Evolutionary conservation across 441 rosid genomes (phyloP).

Genomic region (Arabidopsis hybrid): DNA sequence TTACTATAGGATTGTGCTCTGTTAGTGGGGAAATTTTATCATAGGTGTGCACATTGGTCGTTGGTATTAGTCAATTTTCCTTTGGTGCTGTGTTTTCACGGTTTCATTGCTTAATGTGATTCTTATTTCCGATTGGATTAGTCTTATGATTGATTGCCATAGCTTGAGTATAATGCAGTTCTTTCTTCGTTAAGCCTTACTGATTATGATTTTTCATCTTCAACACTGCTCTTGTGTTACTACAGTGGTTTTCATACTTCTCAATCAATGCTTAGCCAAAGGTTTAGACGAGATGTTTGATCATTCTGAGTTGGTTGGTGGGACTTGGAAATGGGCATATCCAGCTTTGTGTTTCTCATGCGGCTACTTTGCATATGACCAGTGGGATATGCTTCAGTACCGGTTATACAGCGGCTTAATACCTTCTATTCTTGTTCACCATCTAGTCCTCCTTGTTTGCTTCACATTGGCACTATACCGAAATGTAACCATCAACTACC

Average conservation of each 20-base stretch:
- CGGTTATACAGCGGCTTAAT: constrained; percentile 77
- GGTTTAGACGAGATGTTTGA: constrained; percentile 68
- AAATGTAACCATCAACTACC: constrained; percentile 85
- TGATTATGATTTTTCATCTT: constrained; percentile 36
- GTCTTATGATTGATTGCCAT: not conserved
- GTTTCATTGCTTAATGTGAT: not conserved
- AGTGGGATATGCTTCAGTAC: constrained; percentile 87
- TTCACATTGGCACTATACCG: constrained; percentile 86
- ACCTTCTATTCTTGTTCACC: constrained; percentile 85
- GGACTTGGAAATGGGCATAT: constrained; percentile 84
- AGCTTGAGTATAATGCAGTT: constrained; percentile 13
- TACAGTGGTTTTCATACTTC: constrained; percentile 80
- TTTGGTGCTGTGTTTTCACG: no score
- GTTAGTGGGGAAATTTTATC: not conserved
- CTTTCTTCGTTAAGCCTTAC: constrained; percentile 12
- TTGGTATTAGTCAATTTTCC: not conserved
- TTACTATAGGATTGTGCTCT: not conserved
- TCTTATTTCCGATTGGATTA: not conserved
- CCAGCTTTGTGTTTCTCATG: constrained; percentile 87
- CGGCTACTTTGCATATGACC: constrained; percentile 97
- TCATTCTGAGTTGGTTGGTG: constrained; percentile 69
- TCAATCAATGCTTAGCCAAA: constrained; percentile 55
- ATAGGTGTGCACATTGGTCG: no score
- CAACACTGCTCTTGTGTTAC: constrained; percentile 1
- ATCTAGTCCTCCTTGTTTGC: constrained; percentile 85